phyloP scores from a whole-genome alignment of 2,329 filamentous ascomycete genomes.

The Colletotrichum somersetense region DNA sequence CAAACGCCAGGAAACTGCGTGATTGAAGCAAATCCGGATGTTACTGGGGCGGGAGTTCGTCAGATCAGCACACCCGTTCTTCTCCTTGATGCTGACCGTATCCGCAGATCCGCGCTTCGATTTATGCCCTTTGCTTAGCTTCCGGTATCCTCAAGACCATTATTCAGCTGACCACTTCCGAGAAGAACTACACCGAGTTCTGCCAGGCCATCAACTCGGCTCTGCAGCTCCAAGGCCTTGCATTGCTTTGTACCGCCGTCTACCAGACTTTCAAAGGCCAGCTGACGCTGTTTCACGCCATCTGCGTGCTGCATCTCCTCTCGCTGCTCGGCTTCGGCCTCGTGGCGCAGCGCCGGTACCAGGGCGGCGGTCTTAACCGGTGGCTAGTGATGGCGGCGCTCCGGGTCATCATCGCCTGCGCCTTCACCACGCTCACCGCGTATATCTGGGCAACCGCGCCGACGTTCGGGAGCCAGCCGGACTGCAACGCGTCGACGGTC shows the following conservation, averaged over 20 bases:
- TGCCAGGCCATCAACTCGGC: constrained; percentile 8
- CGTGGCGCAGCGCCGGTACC: constrained; percentile 1
- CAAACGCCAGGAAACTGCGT: neutral
- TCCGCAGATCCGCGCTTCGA: neutral
- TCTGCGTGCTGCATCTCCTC: constrained; percentile 15
- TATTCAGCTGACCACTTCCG: neutral
- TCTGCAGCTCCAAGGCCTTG: constrained; percentile 7
- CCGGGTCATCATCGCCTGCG: constrained; percentile 7
- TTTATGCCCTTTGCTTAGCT: constrained; percentile 9
- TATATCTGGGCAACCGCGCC: constrained; percentile 12
- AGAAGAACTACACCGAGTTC: constrained; percentile 13
- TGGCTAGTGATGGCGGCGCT: constrained; percentile 9
- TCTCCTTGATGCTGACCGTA: neutral
- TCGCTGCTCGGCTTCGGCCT: constrained; percentile 11
- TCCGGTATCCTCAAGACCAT: constrained; percentile 7
- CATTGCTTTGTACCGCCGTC: constrained; percentile 10
- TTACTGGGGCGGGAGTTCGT: neutral
- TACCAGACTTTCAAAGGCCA: constrained; percentile 5
- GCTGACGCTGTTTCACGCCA: constrained; percentile 11
- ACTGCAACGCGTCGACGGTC: neutral
- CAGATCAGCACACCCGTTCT: neutral
- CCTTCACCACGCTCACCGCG: constrained; percentile 6
- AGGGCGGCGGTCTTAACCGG: neutral
- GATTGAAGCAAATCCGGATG: neutral
- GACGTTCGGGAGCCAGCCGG: neutral